Conservation (phyloP, 2,329 filamentous ascomycete genomes). For the Coniella vitis region DNA sequence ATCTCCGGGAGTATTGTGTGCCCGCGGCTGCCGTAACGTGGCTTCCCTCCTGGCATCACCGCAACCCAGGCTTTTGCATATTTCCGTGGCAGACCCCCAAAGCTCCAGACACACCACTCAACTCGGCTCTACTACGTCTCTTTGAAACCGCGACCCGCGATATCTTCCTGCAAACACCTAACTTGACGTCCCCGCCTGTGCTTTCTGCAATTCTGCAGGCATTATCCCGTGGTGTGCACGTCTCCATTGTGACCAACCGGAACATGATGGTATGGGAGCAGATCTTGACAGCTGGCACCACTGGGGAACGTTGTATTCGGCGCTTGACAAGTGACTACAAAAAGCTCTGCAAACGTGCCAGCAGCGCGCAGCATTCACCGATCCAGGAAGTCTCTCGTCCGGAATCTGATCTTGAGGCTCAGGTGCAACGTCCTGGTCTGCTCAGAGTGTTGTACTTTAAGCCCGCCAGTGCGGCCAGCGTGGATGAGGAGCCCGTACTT, state of each 20-base stretch:
- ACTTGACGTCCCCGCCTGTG: conserved; percentile 63
- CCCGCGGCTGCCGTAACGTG: conserved; percentile 29
- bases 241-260: conserved; percentile 60
- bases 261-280: conserved; percentile 74
- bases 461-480: conserved; percentile 22
- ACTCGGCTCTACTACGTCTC: conserved; percentile 55
- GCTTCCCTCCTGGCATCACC: conserved; percentile 67
- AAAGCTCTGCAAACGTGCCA: not conserved
- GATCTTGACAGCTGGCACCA: conserved; percentile 70
- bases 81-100: conserved; percentile 46
- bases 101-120: conserved; percentile 60
- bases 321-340: conserved; percentile 51
- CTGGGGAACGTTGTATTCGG: conserved; percentile 58
- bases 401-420: conserved; percentile 35
- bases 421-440: conserved; percentile 33
- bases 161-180: conserved; percentile 71
- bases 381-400: conserved; percentile 20
- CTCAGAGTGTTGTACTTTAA: conserved; percentile 55
- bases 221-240: conserved; percentile 57
- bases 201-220: conserved; percentile 55
- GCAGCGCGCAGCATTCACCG: conserved; percentile 21
- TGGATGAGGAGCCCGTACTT: conserved; percentile 56
- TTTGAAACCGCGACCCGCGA: conserved; percentile 48
- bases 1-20: conserved; percentile 35
- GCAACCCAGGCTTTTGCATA: conserved; percentile 56